Evolutionary conservation across 495 filamentous ascomycete genomes (phyloP), one percentile per base, ranked within the genome.

Genomic region (Penicillium daleae): DNA sequence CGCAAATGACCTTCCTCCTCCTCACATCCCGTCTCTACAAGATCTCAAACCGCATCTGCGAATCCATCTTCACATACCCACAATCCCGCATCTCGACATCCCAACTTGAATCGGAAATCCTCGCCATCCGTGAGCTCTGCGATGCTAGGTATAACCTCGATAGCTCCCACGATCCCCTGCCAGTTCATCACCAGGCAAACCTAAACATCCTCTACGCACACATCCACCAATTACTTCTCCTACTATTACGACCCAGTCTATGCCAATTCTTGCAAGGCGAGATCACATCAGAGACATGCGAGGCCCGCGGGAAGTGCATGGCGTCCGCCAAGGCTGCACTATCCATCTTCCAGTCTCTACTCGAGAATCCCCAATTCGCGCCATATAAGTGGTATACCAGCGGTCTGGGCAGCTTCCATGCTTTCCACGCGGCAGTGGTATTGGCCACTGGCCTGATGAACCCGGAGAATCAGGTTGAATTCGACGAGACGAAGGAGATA

Each of bases 1-100:
- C 80, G 5, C 78, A 82, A 62, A 82, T 81, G 77, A 79, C 80
- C 19, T 80, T 77, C 55, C 74, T 83, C 21, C 74, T 83, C 10
- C 64, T 80, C 24, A 77, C 78, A 60, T 75, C 73, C 63, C 76
- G 75, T 3, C 74, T 82, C 1, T 72, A 78, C 64, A 71, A 72
- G 29, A 65, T 81, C 19, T 74, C 73, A n/a, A 71, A 71, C 21
- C 74, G 74, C 59, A 78, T 83, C 26, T 80, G 78, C 60, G 71
- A 79, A 46, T 63, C 67, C 6, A 74, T 78, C 8, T 82, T 82
- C 61, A 71, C 65, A 56, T 71, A 70, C 32, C 64, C 68, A 4
- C 69, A 65, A 26, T 72, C 72, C n/a, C 65, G 68, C 27, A 69
- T 62, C 46, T 65, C 61, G 26, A 55, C 70, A 22, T 59, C 71